A percentile compares a stretch with the other conserved stretches of the same genome.
phyloP scores from a whole-genome alignment of 2,329 filamentous ascomycete species.

The Macrophomina tecta region DNA sequence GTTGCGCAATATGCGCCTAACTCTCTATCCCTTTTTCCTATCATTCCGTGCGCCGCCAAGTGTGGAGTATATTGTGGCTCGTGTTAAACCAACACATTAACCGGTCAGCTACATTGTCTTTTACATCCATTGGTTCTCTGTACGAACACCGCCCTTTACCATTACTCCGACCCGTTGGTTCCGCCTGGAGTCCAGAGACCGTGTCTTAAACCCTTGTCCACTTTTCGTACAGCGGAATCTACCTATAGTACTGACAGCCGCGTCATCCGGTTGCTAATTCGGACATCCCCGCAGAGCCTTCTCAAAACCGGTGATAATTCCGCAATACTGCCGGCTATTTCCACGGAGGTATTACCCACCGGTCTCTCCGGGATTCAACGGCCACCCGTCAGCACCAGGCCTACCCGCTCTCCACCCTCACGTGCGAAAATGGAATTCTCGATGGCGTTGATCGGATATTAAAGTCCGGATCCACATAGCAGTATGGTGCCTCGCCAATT shows the following conservation, averaged over 20 bases:
- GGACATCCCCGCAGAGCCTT: neutral
- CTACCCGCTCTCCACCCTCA: no score
- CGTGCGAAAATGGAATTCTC: neutral
- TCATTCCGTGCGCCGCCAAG: neutral
- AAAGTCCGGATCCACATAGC: neutral
- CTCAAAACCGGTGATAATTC: neutral
- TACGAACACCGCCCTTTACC: neutral
- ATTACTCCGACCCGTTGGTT: neutral
- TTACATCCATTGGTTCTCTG: neutral
- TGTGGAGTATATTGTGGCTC: slow-evolving; percentile 13
- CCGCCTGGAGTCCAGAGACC: neutral
- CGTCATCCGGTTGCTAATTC: slow-evolving; percentile 10
- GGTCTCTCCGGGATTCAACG: neutral
- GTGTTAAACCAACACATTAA: neutral
- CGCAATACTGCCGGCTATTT: neutral
- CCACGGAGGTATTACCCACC: neutral
- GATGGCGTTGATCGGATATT: neutral
- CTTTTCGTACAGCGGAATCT: slow-evolving; percentile 2
- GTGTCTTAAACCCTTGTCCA: neutral
- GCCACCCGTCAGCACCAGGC: neutral
- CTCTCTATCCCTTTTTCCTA: slow-evolving; percentile 6
- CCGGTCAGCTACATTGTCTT: neutral
- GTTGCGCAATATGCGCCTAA: slow-evolving; percentile 16
- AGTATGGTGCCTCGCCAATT: no score
- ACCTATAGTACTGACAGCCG: neutral